Evolutionary conservation across 345 rosid genomes (phyloP), one percentile per base, ranked within the genome.

Genomic region (Pelargonium nanum): DNA sequence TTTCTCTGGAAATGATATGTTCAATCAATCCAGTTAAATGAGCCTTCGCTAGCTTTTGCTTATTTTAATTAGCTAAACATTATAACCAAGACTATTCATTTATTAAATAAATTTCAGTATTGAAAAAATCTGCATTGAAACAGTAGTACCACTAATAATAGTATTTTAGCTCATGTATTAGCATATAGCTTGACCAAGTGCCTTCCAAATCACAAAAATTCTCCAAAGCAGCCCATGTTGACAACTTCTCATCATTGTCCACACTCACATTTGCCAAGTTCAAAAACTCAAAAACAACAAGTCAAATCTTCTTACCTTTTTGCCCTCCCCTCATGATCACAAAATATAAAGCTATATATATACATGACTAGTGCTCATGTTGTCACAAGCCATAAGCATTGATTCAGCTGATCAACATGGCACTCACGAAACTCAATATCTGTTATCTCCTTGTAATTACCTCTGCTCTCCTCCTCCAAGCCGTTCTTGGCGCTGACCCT

Each of bases 21-120:
- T n/a, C n/a, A n/a, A n/a, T n/a, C n/a, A 6, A 48, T 92, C 75
- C 91, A 82, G 82, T 81, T 89, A 34, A 76, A 77, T 25, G 83
- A 87, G 70, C n/a, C n/a, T n/a, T n/a, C n/a, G n/a, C n/a, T n/a
- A n/a, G n/a, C n/a, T n/a, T n/a, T n/a, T n/a, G n/a, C n/a, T n/a
- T n/a, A n/a, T n/a, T n/a, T n/a, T n/a, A n/a, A n/a, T n/a, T n/a
- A n/a, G n/a, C n/a, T n/a, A n/a, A n/a, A n/a, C n/a, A n/a, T n/a
- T n/a, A n/a, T n/a, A n/a, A n/a, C n/a, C n/a, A n/a, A n/a, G n/a
- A n/a, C n/a, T n/a, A n/a, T n/a, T n/a, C n/a, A n/a, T n/a, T n/a
- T n/a, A n/a, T n/a, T n/a, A n/a, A n/a, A n/a, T n/a, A n/a, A n/a
- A n/a, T n/a, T n/a, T n/a, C n/a, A n/a, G n/a, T 28, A 28, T 28